phyloP scores from a whole-genome alignment of 1,284 basidiomycete species.

The Apiotrichum veenhuisii region DNA sequence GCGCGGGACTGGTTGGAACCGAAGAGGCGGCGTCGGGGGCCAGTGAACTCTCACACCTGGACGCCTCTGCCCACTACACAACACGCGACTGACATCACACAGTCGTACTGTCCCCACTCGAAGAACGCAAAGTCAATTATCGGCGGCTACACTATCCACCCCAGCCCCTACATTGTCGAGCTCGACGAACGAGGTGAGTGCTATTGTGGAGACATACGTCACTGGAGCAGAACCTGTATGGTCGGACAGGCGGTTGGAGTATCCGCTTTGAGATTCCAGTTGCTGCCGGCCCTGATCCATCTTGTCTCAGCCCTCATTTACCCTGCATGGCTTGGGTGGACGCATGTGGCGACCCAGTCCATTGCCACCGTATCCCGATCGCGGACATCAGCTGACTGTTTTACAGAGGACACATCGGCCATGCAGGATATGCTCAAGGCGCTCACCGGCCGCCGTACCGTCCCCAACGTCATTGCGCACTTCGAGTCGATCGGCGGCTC shows the following conservation, averaged over 20 bases:
- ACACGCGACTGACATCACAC: neutral
- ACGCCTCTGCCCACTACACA: no score
- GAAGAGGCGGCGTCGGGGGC: no score
- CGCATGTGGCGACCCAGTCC: no score
- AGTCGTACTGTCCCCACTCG: conserved; percentile 50
- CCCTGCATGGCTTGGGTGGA: no score
- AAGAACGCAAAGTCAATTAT: conserved; percentile 45
- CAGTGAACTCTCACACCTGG: no score
- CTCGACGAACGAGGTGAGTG: conserved; percentile 48
- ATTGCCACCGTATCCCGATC: no score
- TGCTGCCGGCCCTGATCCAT: no score
- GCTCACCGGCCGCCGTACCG: conserved; percentile 46
- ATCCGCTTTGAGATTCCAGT: neutral
- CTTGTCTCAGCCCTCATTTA: neutral
- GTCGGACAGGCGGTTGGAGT: neutral
- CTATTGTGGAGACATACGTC: no score
- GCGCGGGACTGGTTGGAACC: no score
- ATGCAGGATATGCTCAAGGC: conserved; percentile 42
- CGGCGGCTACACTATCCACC: conserved; percentile 33
- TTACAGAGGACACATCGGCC: conserved; percentile 35
- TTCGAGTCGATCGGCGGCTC: conserved; percentile 46
- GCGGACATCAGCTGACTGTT: no score
- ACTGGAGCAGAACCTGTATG: no score
- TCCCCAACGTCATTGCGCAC: conserved; percentile 50
- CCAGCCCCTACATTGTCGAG: conserved; percentile 45